Evolutionary conservation across 345 rosid genomes (phyloP).

Genomic region (Melaleuca quinquenervia): DNA sequence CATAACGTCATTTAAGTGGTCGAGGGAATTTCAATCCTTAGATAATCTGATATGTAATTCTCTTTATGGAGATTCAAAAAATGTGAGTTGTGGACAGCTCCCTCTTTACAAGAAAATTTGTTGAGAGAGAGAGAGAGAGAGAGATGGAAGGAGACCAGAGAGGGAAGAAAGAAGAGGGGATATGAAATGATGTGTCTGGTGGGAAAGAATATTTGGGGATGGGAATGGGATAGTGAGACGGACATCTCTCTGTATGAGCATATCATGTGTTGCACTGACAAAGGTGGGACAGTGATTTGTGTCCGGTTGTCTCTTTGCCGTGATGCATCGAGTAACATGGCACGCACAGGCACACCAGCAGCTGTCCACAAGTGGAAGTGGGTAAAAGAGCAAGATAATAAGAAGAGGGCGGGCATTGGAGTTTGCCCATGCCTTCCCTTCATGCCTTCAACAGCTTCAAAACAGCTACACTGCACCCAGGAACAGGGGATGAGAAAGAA

Average conservation of each 20-base stretch:
- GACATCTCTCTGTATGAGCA: neutral
- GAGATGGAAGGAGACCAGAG: neutral
- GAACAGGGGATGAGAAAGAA: neutral
- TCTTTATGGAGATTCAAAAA: neutral
- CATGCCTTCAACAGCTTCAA: neutral
- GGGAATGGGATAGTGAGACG: neutral
- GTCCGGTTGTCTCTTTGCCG: neutral
- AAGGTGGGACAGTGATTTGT: neutral
- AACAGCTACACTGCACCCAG: neutral
- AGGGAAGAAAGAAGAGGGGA: neutral
- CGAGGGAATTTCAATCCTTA: neutral
- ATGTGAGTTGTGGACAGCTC: neutral
- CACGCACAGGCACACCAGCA: neutral
- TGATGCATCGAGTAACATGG: neutral
- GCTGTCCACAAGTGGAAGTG: neutral
- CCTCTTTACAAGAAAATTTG: neutral
- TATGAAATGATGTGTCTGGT: neutral
- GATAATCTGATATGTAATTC: neutral
- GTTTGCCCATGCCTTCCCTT: neutral
- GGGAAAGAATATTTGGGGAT: neutral
- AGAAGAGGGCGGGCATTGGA: neutral
- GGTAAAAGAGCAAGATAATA: neutral
- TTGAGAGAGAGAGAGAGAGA: neutral
- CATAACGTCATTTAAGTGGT: neutral
- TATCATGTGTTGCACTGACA: neutral